These are phyloP conservation scores for Botrytis hyacinthi DNA, from an alignment of 2,329 filamentous ascomycete genomes.

Conservation along the genomic window DNA sequence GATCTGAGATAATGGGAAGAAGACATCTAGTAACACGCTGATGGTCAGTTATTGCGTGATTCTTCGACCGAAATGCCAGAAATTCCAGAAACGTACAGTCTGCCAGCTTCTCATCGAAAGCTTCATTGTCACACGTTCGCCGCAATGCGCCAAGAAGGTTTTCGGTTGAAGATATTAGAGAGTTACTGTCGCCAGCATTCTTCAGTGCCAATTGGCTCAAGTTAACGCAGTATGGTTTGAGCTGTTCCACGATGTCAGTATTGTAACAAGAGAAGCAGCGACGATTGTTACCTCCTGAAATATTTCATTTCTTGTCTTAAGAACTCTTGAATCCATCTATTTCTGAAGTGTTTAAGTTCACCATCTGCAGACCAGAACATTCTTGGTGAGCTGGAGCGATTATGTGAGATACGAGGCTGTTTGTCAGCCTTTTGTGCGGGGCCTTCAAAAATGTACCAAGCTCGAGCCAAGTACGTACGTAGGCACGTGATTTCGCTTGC, in stretches of 20 bases:
- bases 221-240: constrained; percentile 61
- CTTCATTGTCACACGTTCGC: constrained; percentile 43
- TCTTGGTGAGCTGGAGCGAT: neutral
- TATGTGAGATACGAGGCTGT: neutral
- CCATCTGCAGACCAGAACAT: neutral
- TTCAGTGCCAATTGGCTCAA: constrained; percentile 58
- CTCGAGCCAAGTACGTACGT: neutral
- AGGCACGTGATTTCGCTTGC: neutral
- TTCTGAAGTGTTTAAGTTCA: neutral
- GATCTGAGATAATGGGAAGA: constrained; percentile 87
- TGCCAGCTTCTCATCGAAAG: constrained; percentile 76
- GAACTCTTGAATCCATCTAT: constrained; percentile 33
- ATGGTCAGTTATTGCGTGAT: neutral
- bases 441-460: neutral
- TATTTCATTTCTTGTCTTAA: constrained; percentile 37
- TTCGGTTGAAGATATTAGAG: constrained; percentile 46
- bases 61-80: neutral
- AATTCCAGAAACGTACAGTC: constrained; percentile 80
- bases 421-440: constrained; percentile 14
- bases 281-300: constrained; percentile 35
- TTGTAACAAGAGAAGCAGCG: neutral
- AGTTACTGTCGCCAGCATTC: constrained; percentile 44
- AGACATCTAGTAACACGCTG: constrained; percentile 55
- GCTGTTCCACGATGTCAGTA: constrained; percentile 41
- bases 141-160: constrained; percentile 49